Percentiles rank a stretch among this genome's conserved stretches.
These are phyloP conservation scores for Melaleuca alternifolia DNA, from an alignment of 345 rosid genomes.

Conservation along the genomic window DNA sequence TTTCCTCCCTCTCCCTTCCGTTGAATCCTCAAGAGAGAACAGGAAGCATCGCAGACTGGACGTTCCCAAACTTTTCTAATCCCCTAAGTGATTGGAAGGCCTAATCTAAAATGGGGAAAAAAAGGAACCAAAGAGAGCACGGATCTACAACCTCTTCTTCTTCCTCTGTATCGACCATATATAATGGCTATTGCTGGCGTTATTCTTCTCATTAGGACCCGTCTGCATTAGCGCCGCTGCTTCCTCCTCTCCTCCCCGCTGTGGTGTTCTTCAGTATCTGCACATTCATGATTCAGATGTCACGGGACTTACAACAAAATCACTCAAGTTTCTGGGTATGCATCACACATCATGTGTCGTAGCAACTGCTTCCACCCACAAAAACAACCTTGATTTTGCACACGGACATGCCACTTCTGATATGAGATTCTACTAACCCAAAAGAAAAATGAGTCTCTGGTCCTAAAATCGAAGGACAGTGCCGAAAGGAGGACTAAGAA, in stretches of 20 bases:
- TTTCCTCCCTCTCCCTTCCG: not conserved
- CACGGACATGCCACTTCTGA: not conserved
- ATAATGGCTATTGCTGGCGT: not conserved
- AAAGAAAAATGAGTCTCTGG: not conserved
- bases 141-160: not conserved
- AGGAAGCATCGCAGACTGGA: not conserved
- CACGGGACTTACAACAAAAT: not conserved
- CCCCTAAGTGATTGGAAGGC: not conserved
- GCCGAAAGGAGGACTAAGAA: not conserved
- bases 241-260: constrained; percentile 63
- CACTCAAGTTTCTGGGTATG: not conserved
- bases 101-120: not conserved
- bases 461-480: not conserved
- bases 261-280: constrained; percentile 98
- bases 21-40: not conserved
- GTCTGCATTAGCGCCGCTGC: constrained; percentile 39
- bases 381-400: not conserved
- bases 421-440: no score
- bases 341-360: not conserved
- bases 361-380: not conserved
- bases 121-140: not conserved
- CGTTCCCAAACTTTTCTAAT: not conserved
- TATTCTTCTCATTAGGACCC: constrained; percentile 8
- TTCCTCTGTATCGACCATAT: not conserved
- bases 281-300: not conserved